A percentile compares a stretch with the other conserved stretches of the same genome.
Evolutionary conservation across 2,329 filamentous ascomycete species (phyloP).

Genomic region (Microdochium paspali): DNA sequence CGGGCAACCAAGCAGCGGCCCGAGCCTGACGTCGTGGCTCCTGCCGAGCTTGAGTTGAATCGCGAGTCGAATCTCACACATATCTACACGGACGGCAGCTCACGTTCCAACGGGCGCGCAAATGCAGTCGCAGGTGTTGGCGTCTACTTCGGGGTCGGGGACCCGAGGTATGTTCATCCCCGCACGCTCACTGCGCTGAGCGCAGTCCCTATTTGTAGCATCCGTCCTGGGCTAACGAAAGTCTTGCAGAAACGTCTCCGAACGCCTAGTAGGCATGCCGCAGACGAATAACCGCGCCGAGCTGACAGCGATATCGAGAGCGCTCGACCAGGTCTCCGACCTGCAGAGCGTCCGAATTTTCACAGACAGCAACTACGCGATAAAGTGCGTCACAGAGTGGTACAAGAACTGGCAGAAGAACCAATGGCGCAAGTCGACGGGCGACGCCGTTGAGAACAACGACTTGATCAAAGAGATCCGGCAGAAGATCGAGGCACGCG

Average conservation of each 20-base stretch:
- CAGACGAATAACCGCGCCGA: constrained; percentile 98
- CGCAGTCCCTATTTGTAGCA: neutral
- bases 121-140: constrained; percentile 52
- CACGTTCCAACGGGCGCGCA: constrained; percentile 44
- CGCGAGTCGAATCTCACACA: constrained; percentile 25
- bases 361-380: constrained; percentile 86
- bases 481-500: constrained; percentile 60
- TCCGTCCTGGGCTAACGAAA: constrained; percentile 5
- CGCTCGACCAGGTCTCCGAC: constrained; percentile 64
- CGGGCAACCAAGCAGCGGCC: constrained; percentile 23
- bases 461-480: constrained; percentile 72
- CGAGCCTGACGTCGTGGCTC: constrained; percentile 14
- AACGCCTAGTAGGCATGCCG: constrained; percentile 59
- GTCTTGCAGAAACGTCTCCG: constrained; percentile 53
- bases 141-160: constrained; percentile 50
- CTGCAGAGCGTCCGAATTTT: constrained; percentile 65
- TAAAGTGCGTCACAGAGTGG: constrained; percentile 84
- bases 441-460: constrained; percentile 72
- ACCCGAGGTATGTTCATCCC: constrained; percentile 35
- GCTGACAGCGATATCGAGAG: constrained; percentile 76
- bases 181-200: neutral
- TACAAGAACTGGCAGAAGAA: constrained; percentile 66
- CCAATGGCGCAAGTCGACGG: constrained; percentile 65
- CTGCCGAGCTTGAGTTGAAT: constrained; percentile 13
- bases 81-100: constrained; percentile 57